Base-by-base conservation (phyloP, 345 rosid species). In the Eucalyptus paniculata region DNA sequence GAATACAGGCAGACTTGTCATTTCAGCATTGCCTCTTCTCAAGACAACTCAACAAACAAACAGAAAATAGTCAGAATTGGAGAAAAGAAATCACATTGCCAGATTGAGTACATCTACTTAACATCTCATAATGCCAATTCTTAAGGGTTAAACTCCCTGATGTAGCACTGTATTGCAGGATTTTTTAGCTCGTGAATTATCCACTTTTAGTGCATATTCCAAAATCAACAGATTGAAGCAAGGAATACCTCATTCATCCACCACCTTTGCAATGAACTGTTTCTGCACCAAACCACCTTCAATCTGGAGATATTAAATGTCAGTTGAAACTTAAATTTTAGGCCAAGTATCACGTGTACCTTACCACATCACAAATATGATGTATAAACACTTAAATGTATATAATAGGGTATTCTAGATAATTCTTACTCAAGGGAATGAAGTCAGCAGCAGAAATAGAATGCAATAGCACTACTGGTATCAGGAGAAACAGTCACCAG, bases 261-360 rank as follows among this genome's bases (percentile, higher is more conserved):
- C 88, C 51, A 97, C 97, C 91, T 91, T 97, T 83, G 99, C 98
- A 86, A 96, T 91, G 90, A 96, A 97, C 86, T 92, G 95, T 91
- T 97, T 97, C 90, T 94, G 93, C 91, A 96, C 94, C 88, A 91
- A 85, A 87, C 98, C 98, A 89, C 94, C 96, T 92, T 96, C 97
- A 89, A 97, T 96, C 99, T 96, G 92, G 90, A 92, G 91, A 40
- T 51, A 86, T 67, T 44, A 51, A 69, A n/a, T 15, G 23, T 40
- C 30, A 69, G 65, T 67, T 67, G 40, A 86, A 86, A 44, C 50
- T 37, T 44, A 30, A 49, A 50, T 86, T 50, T 37, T 86, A 50
- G 62, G 54, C 62, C 62, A 50, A n/a, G 26, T 50, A 54, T 50
- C 87, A 86, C 6, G 16, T 86, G 62, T 49, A 50, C 44, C 58